Conservation (phyloP, 805 yeast genomes). For the Ogataea methylovora region DNA sequence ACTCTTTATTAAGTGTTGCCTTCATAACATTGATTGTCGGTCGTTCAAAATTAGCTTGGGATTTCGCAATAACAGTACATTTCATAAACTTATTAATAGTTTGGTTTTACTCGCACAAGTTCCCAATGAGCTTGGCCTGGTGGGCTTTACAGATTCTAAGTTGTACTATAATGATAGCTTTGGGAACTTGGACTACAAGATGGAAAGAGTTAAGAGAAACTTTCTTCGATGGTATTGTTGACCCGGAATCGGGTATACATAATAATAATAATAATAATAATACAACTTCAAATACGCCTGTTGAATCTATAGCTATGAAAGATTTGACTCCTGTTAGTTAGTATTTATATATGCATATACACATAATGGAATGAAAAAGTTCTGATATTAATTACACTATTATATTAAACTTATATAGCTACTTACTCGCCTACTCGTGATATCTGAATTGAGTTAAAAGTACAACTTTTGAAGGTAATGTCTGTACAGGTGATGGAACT, state of each 20-base stretch:
- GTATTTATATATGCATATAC: neutral
- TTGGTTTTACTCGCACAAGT: conserved; percentile 52
- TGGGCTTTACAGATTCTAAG: conserved; percentile 73
- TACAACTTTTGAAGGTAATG: conserved; percentile 68
- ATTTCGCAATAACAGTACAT: conserved; percentile 91
- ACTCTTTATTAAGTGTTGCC: conserved; percentile 73
- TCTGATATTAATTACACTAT: neutral
- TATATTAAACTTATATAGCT: neutral
- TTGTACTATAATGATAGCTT: conserved; percentile 57
- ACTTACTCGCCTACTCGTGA: conserved; percentile 47
- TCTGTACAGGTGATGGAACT: conserved; percentile 77
- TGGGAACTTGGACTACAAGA: conserved; percentile 86
- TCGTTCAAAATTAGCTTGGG: conserved; percentile 90
- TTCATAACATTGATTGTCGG: conserved; percentile 87
- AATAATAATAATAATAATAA: neutral
- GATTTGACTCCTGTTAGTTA: neutral
- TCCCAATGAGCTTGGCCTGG: conserved; percentile 76
- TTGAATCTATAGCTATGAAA: conserved; percentile 1
- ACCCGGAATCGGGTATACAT: conserved; percentile 41
- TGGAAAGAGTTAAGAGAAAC: conserved; percentile 90
- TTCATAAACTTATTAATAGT: conserved; percentile 67
- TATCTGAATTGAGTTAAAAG: conserved; percentile 75
- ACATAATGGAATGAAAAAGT: neutral
- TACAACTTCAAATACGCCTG: neutral
- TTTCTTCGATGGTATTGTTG: conserved; percentile 78